Conservation (phyloP, 805 yeast genomes). For the Ogataea polymorpha region DNA sequence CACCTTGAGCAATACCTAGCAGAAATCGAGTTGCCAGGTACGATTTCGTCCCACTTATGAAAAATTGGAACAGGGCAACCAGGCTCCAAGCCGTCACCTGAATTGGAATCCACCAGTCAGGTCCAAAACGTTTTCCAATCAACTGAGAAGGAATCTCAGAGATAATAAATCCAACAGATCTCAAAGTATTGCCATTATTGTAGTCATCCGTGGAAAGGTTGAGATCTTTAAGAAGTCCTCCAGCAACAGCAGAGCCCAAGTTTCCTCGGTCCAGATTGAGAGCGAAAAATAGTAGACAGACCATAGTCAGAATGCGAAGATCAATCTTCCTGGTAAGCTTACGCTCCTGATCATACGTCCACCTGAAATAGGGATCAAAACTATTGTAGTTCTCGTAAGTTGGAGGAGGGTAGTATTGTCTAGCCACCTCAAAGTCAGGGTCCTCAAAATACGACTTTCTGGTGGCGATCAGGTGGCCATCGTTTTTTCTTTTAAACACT, state of each 20-base stretch:
- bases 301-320: slow-evolving; percentile 11
- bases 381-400: slow-evolving; percentile 13
- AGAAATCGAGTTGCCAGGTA: slow-evolving; percentile 33
- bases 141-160: slow-evolving; percentile 62
- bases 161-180: slow-evolving; percentile 43
- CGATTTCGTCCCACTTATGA: slow-evolving; percentile 24
- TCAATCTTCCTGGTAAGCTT: slow-evolving; percentile 13
- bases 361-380: slow-evolving; percentile 17
- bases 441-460: slow-evolving; percentile 16
- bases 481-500: slow-evolving; percentile 6
- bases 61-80: slow-evolving; percentile 41
- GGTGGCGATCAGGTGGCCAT: slow-evolving; percentile 14
- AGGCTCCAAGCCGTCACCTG: slow-evolving; percentile 52
- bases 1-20: slow-evolving; percentile 36
- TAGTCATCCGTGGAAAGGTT: slow-evolving; percentile 49
- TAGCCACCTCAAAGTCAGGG: slow-evolving; percentile 13
- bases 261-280: slow-evolving; percentile 56
- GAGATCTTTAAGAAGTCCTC: slow-evolving; percentile 47
- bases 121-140: slow-evolving; percentile 55
- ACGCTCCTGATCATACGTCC: slow-evolving; percentile 18
- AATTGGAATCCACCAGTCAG: slow-evolving; percentile 55
- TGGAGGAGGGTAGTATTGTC: slow-evolving; percentile 11
- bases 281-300: slow-evolving; percentile 45
- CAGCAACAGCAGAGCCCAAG: slow-evolving; percentile 52
- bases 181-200: slow-evolving; percentile 48